phyloP scores from a whole-genome alignment of 2,329 filamentous ascomycete genomes.

The Xylaria sp. region DNA sequence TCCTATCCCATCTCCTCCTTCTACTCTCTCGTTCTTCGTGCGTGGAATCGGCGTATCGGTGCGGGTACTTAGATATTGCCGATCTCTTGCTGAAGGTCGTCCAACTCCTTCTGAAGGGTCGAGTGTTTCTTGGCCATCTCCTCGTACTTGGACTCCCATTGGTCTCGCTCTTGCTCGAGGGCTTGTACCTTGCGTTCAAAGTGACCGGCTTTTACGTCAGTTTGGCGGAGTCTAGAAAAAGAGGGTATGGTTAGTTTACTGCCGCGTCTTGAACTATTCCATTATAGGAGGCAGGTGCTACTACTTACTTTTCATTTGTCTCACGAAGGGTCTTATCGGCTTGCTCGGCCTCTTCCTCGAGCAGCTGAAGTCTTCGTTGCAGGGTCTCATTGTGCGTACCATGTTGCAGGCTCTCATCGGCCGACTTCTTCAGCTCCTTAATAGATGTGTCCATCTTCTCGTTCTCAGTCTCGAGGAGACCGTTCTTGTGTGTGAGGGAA shows the following conservation, averaged over 20 bases:
- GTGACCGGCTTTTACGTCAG: constrained; percentile 98
- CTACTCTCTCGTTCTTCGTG: constrained; percentile 10
- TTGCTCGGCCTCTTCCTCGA: constrained; percentile 97
- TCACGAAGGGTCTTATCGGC: constrained; percentile 96
- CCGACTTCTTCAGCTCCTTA: constrained; percentile 87
- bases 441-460: constrained; percentile 89
- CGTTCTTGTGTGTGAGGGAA: constrained; percentile 95
- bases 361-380: constrained; percentile 89
- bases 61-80: constrained; percentile 78
- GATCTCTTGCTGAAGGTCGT: constrained; percentile 91
- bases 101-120: constrained; percentile 73
- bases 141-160: constrained; percentile 98
- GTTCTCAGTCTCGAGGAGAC: constrained; percentile 86
- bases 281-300: background rate
- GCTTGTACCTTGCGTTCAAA: constrained; percentile 99
- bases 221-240: constrained; percentile 84
- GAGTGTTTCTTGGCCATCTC: constrained; percentile 96
- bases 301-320: constrained; percentile 96
- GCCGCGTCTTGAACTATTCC: background rate
- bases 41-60: constrained; percentile 17
- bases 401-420: constrained; percentile 82
- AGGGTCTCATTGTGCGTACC: constrained; percentile 92
- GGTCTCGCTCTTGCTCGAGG: constrained; percentile 88
- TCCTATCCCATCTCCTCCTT: constrained; percentile 13
- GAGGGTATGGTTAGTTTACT: constrained; percentile 19